These are phyloP conservation scores for Fusarium chaquense DNA, from an alignment of 2,329 filamentous ascomycete species.

Conservation along the genomic window DNA sequence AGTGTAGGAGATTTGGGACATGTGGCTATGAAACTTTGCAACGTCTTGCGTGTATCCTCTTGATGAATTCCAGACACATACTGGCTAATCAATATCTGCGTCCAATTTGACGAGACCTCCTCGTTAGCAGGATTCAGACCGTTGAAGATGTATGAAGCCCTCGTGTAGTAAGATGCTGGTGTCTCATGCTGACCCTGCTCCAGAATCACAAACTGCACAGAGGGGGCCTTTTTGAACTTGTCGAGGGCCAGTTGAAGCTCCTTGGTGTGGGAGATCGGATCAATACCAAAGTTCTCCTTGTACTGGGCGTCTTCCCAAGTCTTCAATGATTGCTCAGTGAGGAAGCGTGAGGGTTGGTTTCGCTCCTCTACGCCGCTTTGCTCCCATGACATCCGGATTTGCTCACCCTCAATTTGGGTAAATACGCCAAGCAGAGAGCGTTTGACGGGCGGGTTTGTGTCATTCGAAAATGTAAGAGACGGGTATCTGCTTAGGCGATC, in stretches of 20 bases:
- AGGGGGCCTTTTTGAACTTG: slow-evolving; percentile 63
- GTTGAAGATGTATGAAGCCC: slow-evolving; percentile 52
- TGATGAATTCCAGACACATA: slow-evolving; percentile 67
- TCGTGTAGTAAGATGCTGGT: slow-evolving; percentile 61
- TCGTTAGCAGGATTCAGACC: slow-evolving; percentile 21
- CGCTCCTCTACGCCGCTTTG: slow-evolving; percentile 38
- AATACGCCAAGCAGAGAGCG: slow-evolving; percentile 67
- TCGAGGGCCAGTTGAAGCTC: slow-evolving; percentile 63
- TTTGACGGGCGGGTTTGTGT: slow-evolving; percentile 47
- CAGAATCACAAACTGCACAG: slow-evolving; percentile 65
- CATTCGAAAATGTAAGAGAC: slow-evolving; percentile 59
- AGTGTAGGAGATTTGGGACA: slow-evolving; percentile 49
- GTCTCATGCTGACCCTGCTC: slow-evolving; percentile 67
- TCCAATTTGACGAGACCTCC: slow-evolving; percentile 8
- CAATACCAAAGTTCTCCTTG: slow-evolving; percentile 55
- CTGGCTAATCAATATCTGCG: slow-evolving; percentile 51
- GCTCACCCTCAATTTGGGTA: slow-evolving; percentile 68
- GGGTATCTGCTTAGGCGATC: slow-evolving; percentile 59
- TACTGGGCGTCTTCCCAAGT: slow-evolving; percentile 62
- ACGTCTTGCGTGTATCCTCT: slow-evolving; percentile 57
- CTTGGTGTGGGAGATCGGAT: slow-evolving; percentile 64
- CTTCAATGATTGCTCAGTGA: slow-evolving; percentile 54
- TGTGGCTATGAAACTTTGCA: slow-evolving; percentile 47
- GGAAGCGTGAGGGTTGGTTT: slow-evolving; percentile 32
- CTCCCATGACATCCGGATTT: slow-evolving; percentile 58